A percentile compares a stretch with the other conserved stretches of the same genome.
These are phyloP conservation scores for Globisporangium uncinulatum DNA, from an alignment of 352 stramenopile genomes.

Conservation along the genomic window DNA sequence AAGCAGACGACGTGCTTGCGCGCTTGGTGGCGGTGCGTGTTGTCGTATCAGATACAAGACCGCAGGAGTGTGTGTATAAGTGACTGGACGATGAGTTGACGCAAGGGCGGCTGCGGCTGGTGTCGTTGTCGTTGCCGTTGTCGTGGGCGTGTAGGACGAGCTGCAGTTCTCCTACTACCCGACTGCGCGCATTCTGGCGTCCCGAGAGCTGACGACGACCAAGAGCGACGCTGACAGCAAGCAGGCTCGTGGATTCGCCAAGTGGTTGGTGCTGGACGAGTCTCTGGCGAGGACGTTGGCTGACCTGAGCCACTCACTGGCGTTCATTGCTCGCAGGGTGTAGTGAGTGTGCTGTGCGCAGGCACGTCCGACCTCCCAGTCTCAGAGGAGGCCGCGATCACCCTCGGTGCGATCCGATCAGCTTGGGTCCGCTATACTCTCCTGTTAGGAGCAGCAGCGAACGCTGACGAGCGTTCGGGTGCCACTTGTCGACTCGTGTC, in stretches of 20 bases:
- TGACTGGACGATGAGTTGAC: no score
- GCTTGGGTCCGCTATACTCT: background rate
- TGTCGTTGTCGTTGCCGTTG: background rate
- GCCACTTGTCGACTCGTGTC: no score
- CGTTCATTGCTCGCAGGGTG: constrained; percentile 15
- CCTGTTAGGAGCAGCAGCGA: background rate
- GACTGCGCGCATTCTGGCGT: constrained; percentile 66
- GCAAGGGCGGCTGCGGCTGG: background rate
- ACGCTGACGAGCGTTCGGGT: background rate
- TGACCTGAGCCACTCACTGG: background rate
- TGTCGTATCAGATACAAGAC: background rate
- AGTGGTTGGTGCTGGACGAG: background rate
- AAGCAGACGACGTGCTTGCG: constrained; percentile 33
- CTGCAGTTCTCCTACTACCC: constrained; percentile 57
- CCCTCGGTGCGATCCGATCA: constrained; percentile 44
- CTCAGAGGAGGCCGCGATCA: constrained; percentile 94
- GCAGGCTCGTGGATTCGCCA: background rate
- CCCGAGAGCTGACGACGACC: constrained; percentile 19
- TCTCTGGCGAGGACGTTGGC: background rate
- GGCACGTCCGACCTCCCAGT: constrained; percentile 96
- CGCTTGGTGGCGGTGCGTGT: constrained; percentile 30
- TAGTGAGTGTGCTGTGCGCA: constrained; percentile 85
- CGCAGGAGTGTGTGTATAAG: background rate
- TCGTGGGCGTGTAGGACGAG: constrained; percentile 10
- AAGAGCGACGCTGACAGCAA: background rate